phyloP scores from a whole-genome alignment of 371 early-diverging fungal species.

The Mortierella sp. region DNA sequence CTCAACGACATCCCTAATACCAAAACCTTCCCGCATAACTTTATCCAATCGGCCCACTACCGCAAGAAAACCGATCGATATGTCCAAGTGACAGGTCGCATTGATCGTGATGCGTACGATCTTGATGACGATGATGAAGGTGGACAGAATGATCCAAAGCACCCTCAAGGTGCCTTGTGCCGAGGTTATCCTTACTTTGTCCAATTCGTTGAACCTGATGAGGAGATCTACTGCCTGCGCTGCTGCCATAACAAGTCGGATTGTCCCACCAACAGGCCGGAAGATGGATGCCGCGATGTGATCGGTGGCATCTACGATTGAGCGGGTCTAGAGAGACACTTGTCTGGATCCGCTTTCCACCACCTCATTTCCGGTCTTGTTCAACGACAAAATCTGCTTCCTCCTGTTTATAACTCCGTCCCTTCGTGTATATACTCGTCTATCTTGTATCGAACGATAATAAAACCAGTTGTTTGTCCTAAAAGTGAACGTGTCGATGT shows the following conservation, averaged over 20 bases:
- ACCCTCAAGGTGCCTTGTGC: slow-evolving; percentile 61
- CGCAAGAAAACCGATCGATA: slow-evolving; percentile 51
- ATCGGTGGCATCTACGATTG: slow-evolving; percentile 36
- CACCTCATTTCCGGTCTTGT: too few species aligned
- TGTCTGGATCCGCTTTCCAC: too few species aligned
- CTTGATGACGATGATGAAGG: slow-evolving; percentile 61
- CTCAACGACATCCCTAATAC: slow-evolving; percentile 49
- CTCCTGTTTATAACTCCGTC: too few species aligned
- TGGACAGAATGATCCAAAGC: slow-evolving; percentile 64
- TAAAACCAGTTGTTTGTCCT: too few species aligned
- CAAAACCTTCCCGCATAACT: slow-evolving; percentile 56
- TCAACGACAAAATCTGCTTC: too few species aligned
- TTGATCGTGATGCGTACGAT: slow-evolving; percentile 62
- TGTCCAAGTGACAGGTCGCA: slow-evolving; percentile 68
- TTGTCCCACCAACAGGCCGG: slow-evolving; percentile 46
- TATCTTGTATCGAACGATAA: too few species aligned
- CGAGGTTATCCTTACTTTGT: slow-evolving; percentile 65
- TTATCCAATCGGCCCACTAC: slow-evolving; percentile 64
- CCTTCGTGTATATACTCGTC: too few species aligned
- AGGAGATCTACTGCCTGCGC: slow-evolving; percentile 65
- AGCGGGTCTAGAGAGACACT: too few species aligned
- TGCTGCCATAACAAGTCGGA: slow-evolving; percentile 62
- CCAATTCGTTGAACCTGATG: slow-evolving; percentile 64
- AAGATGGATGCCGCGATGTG: slow-evolving; percentile 40
- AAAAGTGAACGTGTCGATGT: too few species aligned